Conservation (phyloP, 176 grass and related monocot genomes). For the sorghum (Sorghum bicolor) region Sorghum_bicolor_NCBIv3 NC_012872.2:69484001-69484500, state of each 20-base stretch:
- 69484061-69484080: neutral
- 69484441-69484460: neutral
- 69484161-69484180: neutral
- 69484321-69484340: constrained; percentile 32
- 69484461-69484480: neutral
- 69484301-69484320: constrained; percentile 14
- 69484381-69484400: too few relatives aligned
- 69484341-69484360: constrained; percentile 23
- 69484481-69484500: neutral
- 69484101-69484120: constrained; percentile 24
- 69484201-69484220: constrained; percentile 15
- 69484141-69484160: constrained; percentile 36
- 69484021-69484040: neutral
- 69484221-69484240: constrained; percentile 38
- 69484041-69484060: neutral
- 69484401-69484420: too few relatives aligned
- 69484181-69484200: neutral
- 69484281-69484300: constrained; percentile 27
- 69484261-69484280: constrained; percentile 40
- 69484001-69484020: too few relatives aligned
- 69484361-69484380: constrained; percentile 15
- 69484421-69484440: neutral
- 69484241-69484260: neutral
- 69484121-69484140: constrained; percentile 28
- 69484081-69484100: constrained; percentile 13